Percentiles rank a stretch among this genome's conserved stretches.
Evolutionary conservation across 805 yeast species (phyloP).

Genomic region (Nakazawaea laoshanensis): DNA sequence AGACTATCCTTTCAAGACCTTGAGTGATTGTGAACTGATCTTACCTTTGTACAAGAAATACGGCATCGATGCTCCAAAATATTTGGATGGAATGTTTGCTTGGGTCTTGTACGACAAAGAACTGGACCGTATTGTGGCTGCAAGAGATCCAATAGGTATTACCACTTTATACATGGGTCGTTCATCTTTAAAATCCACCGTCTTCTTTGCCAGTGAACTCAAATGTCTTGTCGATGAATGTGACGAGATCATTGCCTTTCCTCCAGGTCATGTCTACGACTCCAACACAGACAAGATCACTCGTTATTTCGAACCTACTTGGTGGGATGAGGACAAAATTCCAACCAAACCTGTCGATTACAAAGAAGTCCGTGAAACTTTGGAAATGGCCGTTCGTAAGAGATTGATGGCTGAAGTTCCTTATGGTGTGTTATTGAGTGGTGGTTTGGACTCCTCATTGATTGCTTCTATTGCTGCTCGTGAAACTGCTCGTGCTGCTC

Average conservation of each 20-base stretch:
- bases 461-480: conserved; percentile 97
- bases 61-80: conserved; percentile 83
- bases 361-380: conserved; percentile 60
- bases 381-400: conserved; percentile 96
- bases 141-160: conserved; percentile 97
- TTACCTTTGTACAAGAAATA: conserved; percentile 86
- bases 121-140: conserved; percentile 85
- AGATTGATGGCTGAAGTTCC: conserved; percentile 99
- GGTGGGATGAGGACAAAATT: conserved; percentile 82
- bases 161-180: conserved; percentile 96
- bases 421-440: conserved; percentile 93
- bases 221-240: conserved; percentile 93
- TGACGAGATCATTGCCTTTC: conserved; percentile 88
- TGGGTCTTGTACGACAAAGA: conserved; percentile 82
- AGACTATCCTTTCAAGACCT: conserved; percentile 73
- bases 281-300: conserved; percentile 79
- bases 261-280: conserved; percentile 97
- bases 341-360: conserved; percentile 76
- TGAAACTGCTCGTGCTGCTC: conserved; percentile 78
- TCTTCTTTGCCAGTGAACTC: conserved; percentile 89
- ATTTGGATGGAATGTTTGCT: conserved; percentile 97
- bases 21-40: conserved; percentile 96
- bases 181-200: conserved; percentile 59
- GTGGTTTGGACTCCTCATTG: conserved; percentile 95
- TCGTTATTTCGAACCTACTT: conserved; percentile 84